Conservation (phyloP, 495 filamentous ascomycete genomes). For the Tuber magnatum region DNA sequence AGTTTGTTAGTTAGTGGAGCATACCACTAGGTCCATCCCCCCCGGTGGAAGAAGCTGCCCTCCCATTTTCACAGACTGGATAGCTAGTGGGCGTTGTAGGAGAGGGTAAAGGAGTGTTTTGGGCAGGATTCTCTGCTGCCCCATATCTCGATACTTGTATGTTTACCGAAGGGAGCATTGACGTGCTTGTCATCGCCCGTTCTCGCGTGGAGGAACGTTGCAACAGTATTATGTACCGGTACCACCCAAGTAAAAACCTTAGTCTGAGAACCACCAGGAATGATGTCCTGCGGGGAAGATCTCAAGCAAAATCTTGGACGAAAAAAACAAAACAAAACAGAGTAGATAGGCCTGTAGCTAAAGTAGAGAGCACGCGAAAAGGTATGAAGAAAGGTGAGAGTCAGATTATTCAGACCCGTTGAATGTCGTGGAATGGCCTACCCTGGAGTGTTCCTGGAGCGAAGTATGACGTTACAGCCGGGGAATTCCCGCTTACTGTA, state of each 20-base stretch:
- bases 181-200: constrained; percentile 31
- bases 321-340: neutral
- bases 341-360: neutral
- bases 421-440: neutral
- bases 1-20: neutral
- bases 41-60: constrained; percentile 15
- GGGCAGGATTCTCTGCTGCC: constrained; percentile 9
- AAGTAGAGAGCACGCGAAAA: neutral
- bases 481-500: neutral
- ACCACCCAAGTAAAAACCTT: constrained; percentile 13
- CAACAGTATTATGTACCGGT: constrained; percentile 15
- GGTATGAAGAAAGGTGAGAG: neutral
- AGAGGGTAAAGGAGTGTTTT: constrained; percentile 7
- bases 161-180: constrained; percentile 28
- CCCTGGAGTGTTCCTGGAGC: neutral
- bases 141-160: constrained; percentile 29
- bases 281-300: constrained; percentile 12
- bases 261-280: constrained; percentile 4
- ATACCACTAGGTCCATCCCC: constrained; percentile 13
- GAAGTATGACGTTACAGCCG: neutral
- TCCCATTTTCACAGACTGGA: constrained; percentile 14
- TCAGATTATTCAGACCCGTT: neutral
- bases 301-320: constrained; percentile 12
- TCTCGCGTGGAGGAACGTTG: constrained; percentile 23
- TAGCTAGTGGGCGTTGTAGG: constrained; percentile 12